These are phyloP conservation scores for Inga oerstediana DNA, from an alignment of 306 rosid species.

Conservation along the genomic window DNA sequence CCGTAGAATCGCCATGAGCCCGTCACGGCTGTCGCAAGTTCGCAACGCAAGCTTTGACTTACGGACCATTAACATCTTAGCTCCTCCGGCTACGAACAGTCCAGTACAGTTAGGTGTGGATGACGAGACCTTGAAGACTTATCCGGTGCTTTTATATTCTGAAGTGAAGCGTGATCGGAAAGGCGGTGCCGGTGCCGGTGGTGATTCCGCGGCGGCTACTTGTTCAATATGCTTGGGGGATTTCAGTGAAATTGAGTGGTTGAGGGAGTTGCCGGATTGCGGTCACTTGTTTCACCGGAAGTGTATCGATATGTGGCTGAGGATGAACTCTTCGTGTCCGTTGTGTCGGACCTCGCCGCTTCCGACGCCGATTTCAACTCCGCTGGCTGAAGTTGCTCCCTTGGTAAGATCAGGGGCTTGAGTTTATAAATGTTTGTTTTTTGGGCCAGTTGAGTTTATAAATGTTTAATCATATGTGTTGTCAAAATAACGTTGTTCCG, in stretches of 20 bases:
- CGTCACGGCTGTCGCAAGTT: neutral
- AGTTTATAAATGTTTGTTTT: neutral
- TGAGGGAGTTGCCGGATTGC: slow-evolving; percentile 51
- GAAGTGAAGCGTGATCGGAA: slow-evolving; percentile 29
- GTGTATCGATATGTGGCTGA: slow-evolving; percentile 51
- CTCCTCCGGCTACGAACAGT: neutral
- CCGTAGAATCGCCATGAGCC: neutral
- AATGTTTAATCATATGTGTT: neutral
- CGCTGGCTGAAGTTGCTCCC: slow-evolving; percentile 40
- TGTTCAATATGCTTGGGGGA: slow-evolving; percentile 65
- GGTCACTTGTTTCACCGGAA: slow-evolving; percentile 47
- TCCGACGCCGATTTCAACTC: slow-evolving; percentile 39
- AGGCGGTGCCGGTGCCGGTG: neutral
- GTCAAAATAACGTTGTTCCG: neutral
- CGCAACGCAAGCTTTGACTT: neutral
- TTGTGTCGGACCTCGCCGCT: slow-evolving; percentile 45
- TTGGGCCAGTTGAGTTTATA: too few species aligned
- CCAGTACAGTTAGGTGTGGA: neutral
- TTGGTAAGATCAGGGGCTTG: slow-evolving; percentile 10
- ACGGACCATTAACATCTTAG: neutral
- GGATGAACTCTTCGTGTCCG: slow-evolving; percentile 44
- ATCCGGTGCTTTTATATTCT: slow-evolving; percentile 41
- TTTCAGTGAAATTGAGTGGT: slow-evolving; percentile 39
- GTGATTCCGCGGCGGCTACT: neutral
- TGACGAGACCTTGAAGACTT: slow-evolving; percentile 29